Percentiles rank a stretch among this genome's conserved stretches.
Evolutionary conservation across 2,329 filamentous ascomycete species (phyloP).

Genomic region (Aspergillus sp.): DNA sequence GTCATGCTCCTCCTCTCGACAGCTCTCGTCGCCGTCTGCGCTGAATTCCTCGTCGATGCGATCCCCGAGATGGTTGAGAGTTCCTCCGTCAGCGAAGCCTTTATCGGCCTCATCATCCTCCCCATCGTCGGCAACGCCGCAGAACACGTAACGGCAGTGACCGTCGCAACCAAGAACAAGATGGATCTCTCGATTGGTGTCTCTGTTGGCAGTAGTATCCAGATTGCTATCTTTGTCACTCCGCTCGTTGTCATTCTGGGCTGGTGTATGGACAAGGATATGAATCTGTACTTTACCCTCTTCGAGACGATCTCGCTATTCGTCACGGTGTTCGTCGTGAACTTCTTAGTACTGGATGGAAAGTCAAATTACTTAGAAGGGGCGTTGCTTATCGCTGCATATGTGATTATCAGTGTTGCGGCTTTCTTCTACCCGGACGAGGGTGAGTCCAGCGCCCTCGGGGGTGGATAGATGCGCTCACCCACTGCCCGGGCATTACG

Average conservation of each 20-base stretch:
- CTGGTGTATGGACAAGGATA: conserved; percentile 75
- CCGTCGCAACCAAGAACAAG: conserved; percentile 80
- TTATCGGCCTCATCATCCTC: conserved; percentile 75
- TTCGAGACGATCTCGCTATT: conserved; percentile 74
- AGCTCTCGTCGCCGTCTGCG: conserved; percentile 63
- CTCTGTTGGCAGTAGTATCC: conserved; percentile 78
- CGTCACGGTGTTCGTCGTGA: conserved; percentile 80
- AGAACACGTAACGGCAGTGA: conserved; percentile 80
- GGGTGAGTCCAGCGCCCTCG: conserved; percentile 33
- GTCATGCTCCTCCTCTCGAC: conserved; percentile 60
- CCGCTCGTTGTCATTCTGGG: conserved; percentile 77
- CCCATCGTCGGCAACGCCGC: conserved; percentile 82
- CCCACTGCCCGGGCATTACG: too few species aligned
- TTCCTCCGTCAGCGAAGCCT: conserved; percentile 69
- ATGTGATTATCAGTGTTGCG: conserved; percentile 74
- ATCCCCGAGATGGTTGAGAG: conserved; percentile 69
- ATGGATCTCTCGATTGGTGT: conserved; percentile 84
- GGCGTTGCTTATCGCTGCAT: conserved; percentile 74
- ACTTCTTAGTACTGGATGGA: conserved; percentile 83
- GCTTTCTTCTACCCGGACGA: conserved; percentile 44
- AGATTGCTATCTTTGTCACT: conserved; percentile 79
- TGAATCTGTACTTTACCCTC: conserved; percentile 66
- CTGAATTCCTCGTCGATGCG: conserved; percentile 75
- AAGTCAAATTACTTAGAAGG: conserved; percentile 84
- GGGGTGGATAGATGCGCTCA: conserved; percentile 15